Conservation (phyloP, 2,329 filamentous ascomycete genomes). For the Coniochaeta prunicola region DNA sequence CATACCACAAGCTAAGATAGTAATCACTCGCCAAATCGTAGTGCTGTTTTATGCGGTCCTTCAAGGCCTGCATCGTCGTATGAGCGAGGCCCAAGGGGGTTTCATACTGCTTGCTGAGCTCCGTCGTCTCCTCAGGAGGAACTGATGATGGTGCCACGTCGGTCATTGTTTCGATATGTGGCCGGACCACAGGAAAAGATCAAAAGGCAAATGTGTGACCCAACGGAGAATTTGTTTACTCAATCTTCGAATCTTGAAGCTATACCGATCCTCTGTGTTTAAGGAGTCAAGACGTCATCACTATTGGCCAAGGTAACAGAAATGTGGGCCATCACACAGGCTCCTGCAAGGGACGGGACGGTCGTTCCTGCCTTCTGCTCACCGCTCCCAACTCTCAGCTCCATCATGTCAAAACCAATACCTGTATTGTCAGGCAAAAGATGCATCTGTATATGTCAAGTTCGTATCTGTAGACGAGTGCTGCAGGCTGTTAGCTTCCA, state of each 20-base stretch:
- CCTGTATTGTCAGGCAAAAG: not conserved
- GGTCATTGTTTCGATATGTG: not conserved
- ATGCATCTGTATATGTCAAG: not conserved
- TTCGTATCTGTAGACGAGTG: not conserved
- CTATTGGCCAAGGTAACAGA: not conserved
- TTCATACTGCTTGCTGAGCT: constrained; percentile 37
- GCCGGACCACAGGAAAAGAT: too few species aligned
- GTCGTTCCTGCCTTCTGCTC: not conserved
- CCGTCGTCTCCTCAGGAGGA: constrained; percentile 18
- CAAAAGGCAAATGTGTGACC: not conserved
- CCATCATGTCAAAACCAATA: not conserved
- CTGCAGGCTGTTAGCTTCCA: not conserved
- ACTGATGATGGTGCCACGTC: not conserved
- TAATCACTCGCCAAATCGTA: constrained; percentile 56
- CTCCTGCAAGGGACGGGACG: not conserved
- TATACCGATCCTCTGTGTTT: not conserved
- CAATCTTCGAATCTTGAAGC: not conserved
- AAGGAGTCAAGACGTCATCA: constrained; percentile 1
- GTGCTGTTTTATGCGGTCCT: constrained; percentile 51
- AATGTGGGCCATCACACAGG: not conserved
- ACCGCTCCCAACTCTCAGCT: not conserved
- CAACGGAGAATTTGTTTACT: not conserved
- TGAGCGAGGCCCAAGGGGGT: constrained; percentile 36
- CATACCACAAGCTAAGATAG: constrained; percentile 52
- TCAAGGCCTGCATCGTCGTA: constrained; percentile 41